Evolutionary conservation across 345 rosid genomes (phyloP).

Genomic region (Bruguiera gymnorhiza): DNA sequence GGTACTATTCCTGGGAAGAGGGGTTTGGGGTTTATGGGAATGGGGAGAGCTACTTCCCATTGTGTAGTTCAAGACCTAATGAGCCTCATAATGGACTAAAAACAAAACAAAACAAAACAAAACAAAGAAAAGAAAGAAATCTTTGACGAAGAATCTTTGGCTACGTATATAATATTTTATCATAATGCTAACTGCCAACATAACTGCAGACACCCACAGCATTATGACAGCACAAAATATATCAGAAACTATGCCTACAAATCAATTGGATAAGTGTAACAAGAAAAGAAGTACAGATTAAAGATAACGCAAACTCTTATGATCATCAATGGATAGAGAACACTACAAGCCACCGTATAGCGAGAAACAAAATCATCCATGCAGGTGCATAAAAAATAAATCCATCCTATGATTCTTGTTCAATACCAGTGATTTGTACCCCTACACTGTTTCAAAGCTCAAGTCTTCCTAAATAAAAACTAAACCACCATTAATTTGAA

Average conservation of each 20-base stretch:
- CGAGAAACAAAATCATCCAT: not conserved
- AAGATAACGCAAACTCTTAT: not conserved
- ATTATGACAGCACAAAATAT: not conserved
- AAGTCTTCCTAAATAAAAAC: not conserved
- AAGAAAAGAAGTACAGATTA: not conserved
- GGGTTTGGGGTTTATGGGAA: too few species aligned
- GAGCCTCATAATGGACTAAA: too few species aligned
- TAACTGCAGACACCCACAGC: too few species aligned
- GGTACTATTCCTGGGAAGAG: too few species aligned
- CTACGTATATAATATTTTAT: too few species aligned
- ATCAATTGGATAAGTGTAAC: not conserved
- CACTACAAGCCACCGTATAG: not conserved
- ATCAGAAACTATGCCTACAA: not conserved
- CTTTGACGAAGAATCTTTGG: too few species aligned
- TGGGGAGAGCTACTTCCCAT: too few species aligned
- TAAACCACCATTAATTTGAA: not conserved
- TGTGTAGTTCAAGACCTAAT: too few species aligned
- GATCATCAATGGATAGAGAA: not conserved
- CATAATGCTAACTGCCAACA: too few species aligned
- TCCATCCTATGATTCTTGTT: not conserved
- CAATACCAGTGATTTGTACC: not conserved
- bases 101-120: too few species aligned
- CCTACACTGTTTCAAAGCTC: not conserved
- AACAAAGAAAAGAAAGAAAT: too few species aligned
- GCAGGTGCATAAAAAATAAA: not conserved